A percentile compares a stretch with the other conserved stretches of the same genome.
Conservation (phyloP, 2,329 filamentous ascomycete species). For the Hirsutella rhossiliensis region DNA sequence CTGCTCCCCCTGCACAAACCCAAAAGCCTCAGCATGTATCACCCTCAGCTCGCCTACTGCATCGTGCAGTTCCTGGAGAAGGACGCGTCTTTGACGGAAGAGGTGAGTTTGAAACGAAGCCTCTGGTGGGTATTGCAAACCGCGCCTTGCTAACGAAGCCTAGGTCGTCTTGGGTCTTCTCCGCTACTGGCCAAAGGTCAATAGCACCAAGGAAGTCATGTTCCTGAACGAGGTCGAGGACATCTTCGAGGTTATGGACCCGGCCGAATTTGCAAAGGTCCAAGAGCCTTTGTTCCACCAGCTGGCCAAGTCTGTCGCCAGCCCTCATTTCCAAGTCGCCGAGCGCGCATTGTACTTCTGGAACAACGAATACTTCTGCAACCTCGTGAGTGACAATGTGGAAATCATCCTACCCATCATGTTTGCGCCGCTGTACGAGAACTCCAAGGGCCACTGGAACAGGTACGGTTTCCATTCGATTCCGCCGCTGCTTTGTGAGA, state of each 20-base stretch:
- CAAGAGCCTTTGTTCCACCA: constrained; percentile 97
- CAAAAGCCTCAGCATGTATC: constrained; percentile 99
- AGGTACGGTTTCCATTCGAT: constrained; percentile 44
- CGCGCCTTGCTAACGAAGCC: background rate
- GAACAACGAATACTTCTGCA: constrained; percentile 99
- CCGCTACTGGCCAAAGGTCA: constrained; percentile 98
- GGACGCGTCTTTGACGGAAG: constrained; percentile 91
- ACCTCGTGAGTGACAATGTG: constrained; percentile 96
- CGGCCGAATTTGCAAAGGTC: constrained; percentile 95
- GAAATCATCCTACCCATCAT: constrained; percentile 98
- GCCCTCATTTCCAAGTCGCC: constrained; percentile 96
- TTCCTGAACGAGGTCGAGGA: constrained; percentile 98
- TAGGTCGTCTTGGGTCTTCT: constrained; percentile 87
- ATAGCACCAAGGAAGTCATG: constrained; percentile 99
- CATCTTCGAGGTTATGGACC: constrained; percentile 99
- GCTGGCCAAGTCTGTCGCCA: constrained; percentile 93
- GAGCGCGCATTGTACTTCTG: constrained; percentile 97
- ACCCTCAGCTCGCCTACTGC: constrained; percentile 94
- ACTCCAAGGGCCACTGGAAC: constrained; percentile 99
- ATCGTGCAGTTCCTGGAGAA: constrained; percentile 99
- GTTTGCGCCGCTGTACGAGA: constrained; percentile 97
- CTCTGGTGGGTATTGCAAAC: background rate
- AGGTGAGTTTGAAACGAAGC: constrained; percentile 42
- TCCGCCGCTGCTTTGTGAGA: background rate
- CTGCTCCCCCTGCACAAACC: constrained; percentile 93